phyloP scores from a whole-genome alignment of 352 stramenopile species.

The Phytophthora pseudosyringae region DNA sequence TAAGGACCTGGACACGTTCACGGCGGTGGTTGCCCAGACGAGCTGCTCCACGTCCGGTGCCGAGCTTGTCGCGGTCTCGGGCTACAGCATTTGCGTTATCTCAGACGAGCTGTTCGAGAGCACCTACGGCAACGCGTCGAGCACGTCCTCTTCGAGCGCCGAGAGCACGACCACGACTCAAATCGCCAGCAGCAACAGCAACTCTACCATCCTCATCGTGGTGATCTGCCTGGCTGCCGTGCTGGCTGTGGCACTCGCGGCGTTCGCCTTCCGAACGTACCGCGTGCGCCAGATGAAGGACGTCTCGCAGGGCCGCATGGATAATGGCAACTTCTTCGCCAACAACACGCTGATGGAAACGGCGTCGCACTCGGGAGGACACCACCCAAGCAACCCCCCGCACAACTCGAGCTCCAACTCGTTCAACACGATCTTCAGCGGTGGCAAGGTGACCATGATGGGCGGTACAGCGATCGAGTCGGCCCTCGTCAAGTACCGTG shows the following conservation, averaged over 20 bases:
- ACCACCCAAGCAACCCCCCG: conserved; percentile 27
- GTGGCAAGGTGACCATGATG: conserved; percentile 60
- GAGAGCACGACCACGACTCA: conserved; percentile 25
- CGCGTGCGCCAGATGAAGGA: conserved; percentile 36
- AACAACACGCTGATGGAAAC: conserved; percentile 49
- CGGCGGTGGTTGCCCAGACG: conserved; percentile 45
- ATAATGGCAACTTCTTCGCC: conserved; percentile 52
- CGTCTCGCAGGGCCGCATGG: conserved; percentile 27
- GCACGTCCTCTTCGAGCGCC: conserved; percentile 29
- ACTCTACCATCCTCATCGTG: conserved; percentile 60
- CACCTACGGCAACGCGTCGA: conserved; percentile 47
- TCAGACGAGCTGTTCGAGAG: conserved; percentile 62
- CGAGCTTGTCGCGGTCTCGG: conserved; percentile 45
- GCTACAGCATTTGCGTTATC: conserved; percentile 63
- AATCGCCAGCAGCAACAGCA: conserved; percentile 38
- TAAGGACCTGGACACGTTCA: conserved; percentile 52
- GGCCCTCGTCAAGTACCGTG: conserved; percentile 77
- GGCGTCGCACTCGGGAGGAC: conserved; percentile 32
- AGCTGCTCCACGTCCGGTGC: conserved; percentile 52
- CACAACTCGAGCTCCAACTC: conserved; percentile 34
- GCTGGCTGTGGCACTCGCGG: conserved; percentile 55
- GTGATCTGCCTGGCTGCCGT: conserved; percentile 62
- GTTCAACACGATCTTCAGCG: conserved; percentile 67
- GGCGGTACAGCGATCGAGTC: conserved; percentile 61
- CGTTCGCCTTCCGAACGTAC: conserved; percentile 59